Evolutionary conservation across 768 basidiomycete genomes (phyloP).

Genomic region (Leucocoprinus birnbaumii): DNA sequence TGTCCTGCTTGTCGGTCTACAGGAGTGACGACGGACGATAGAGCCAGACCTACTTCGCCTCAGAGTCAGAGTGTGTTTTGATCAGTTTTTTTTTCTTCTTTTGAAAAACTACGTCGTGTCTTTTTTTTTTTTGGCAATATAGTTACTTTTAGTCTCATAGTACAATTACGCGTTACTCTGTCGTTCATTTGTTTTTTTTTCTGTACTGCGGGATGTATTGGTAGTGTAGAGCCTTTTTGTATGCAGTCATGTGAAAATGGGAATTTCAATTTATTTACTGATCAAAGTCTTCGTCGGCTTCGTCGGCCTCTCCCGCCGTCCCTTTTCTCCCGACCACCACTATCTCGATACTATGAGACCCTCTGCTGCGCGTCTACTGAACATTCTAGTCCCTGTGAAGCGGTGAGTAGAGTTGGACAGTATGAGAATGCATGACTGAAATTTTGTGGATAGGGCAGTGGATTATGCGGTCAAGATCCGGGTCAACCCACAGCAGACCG

Average conservation of each 20-base stretch:
- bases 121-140: background rate
- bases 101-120: background rate
- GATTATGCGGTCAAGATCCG: conserved; percentile 99
- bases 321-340: background rate
- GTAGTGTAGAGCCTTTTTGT: background rate
- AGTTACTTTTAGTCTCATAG: background rate
- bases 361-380: conserved; percentile 66
- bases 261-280: background rate
- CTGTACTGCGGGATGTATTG: too few species aligned
- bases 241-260: conserved; percentile 3
- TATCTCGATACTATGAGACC: conserved; percentile 58
- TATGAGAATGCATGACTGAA: background rate
- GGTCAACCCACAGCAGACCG: conserved; percentile 92
- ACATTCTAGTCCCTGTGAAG: conserved; percentile 94
- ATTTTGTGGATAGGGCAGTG: conserved; percentile 59
- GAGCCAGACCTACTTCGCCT: background rate
- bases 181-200: too few species aligned
- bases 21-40: conserved; percentile 7
- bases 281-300: background rate
- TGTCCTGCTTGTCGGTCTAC: conserved; percentile 87
- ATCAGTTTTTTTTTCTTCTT: background rate
- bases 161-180: too few species aligned
- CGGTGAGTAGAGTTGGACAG: conserved; percentile 41
- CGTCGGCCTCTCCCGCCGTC: background rate
- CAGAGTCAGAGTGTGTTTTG: background rate